Base-by-base conservation (phyloP, 2,329 filamentous ascomycete species). In the Ciborinia camelliae region DNA sequence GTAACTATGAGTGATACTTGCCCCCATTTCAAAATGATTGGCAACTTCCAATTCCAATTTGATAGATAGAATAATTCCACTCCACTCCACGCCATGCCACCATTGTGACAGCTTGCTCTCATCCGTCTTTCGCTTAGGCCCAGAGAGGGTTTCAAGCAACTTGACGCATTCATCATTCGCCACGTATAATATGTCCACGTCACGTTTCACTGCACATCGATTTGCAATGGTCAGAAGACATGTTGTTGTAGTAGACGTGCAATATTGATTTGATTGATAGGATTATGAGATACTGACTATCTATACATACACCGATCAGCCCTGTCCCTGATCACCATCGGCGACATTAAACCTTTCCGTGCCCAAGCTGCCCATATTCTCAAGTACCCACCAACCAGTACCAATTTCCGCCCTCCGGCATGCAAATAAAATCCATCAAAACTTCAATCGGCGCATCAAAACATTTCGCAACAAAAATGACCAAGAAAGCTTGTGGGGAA, bases 221-320 rank as follows among this genome's bases (percentile, higher is more conserved):
- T 30, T 23, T 18, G 14, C 7, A 41, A 39, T 28, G 57, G 43
- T 28, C 12, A 62, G 26, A 23, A 62, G 26, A 54, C 20, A 32
- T 28, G 20, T 18, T 53, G 14, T 30, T 26, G 28, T 28, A 60
- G 35, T 47, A 64, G 62, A 64, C 55, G 26, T 61, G 39, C 61
- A 61, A 64, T 39, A 66, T 66, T 66, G 55, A 59, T 47, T 66
- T 66, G 55, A 59, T 47, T 59, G 63, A 64, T 68, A 60, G 66
- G 61, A 67, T 67, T 61, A 48, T 54, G 62, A 63, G 61, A 66
- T 65, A 63, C 52, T 37, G 45, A 65, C 63, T 69, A 69, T 69
- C 67, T 69, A 65, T 69, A 69, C 67, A 69, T 61, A 55, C 53
- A 64, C 60, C 52, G n/a, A 54, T 52, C 57, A 52, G 53, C 37